phyloP scores from a whole-genome alignment of 495 filamentous ascomycete species.

The Chlorociboria aeruginascens region DNA sequence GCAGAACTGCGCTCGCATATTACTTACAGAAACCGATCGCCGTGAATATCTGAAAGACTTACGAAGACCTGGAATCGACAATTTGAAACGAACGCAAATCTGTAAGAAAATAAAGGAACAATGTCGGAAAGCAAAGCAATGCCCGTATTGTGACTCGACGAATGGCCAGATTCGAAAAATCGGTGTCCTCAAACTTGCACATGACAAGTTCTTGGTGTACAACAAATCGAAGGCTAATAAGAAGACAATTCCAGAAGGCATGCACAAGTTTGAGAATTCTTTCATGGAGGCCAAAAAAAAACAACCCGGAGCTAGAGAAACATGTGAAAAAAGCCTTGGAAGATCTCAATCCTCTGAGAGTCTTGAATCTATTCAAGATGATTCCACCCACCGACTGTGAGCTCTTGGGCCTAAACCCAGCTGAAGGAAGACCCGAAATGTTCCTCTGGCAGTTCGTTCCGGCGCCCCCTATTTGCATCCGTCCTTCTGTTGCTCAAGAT shows the following conservation, averaged over 20 bases:
- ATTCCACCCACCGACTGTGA: constrained; percentile 83
- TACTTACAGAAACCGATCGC: constrained; percentile 66
- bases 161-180: constrained; percentile 88
- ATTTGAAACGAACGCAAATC: constrained; percentile 62
- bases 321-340: constrained; percentile 84
- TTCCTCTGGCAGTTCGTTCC: constrained; percentile 96
- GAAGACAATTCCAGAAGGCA: constrained; percentile 67
- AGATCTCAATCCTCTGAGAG: constrained; percentile 80
- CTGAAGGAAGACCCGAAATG: constrained; percentile 86
- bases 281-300: constrained; percentile 65
- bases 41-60: constrained; percentile 63
- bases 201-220: constrained; percentile 81
- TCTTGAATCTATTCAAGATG: constrained; percentile 80
- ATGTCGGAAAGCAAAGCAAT: constrained; percentile 72
- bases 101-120: constrained; percentile 79
- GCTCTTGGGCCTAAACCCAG: constrained; percentile 74
- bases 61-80: constrained; percentile 74
- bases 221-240: constrained; percentile 75
- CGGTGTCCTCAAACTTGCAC: constrained; percentile 79
- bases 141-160: constrained; percentile 59
- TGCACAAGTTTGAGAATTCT: constrained; percentile 71
- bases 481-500: constrained; percentile 87
- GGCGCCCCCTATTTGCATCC: constrained; percentile 83
- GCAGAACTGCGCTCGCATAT: constrained; percentile 56
- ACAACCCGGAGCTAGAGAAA: constrained; percentile 74